Percentiles rank a stretch among this genome's conserved stretches.
Conservation (phyloP, 768 basidiomycete genomes). For the Tylopilus intermedius region DNA sequence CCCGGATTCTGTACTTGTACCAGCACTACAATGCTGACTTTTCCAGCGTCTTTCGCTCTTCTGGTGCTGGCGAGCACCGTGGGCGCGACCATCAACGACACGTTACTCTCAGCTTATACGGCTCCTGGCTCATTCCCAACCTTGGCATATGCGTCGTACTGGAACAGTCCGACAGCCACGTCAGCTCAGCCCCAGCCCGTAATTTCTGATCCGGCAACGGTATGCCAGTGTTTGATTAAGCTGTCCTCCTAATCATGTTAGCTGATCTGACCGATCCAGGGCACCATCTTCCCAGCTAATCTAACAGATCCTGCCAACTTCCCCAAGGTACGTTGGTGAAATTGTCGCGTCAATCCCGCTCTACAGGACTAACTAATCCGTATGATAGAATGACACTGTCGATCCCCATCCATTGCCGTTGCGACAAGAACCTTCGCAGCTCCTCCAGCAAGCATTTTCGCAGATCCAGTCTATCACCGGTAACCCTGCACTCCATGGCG, state of each 20-base stretch:
- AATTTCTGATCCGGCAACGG: constrained; percentile 62
- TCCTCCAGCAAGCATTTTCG: constrained; percentile 36
- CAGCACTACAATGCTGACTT: too few relatives aligned
- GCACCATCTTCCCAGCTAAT: constrained; percentile 48
- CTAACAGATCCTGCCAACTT: constrained; percentile 62
- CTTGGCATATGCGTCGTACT: constrained; percentile 54
- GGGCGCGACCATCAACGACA: constrained; percentile 5
- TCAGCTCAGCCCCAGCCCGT: constrained; percentile 67
- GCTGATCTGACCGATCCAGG: constrained; percentile 30
- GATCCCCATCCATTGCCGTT: constrained; percentile 44
- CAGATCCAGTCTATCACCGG: constrained; percentile 37
- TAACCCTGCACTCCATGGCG: constrained; percentile 34
- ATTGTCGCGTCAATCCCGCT: neutral
- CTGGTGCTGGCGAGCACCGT: neutral
- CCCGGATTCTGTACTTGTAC: too few relatives aligned
- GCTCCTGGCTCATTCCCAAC: constrained; percentile 64
- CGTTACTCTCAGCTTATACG: constrained; percentile 41
- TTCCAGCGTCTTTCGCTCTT: too few relatives aligned
- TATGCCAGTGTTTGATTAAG: constrained; percentile 15
- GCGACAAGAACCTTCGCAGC: constrained; percentile 27
- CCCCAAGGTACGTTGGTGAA: constrained; percentile 34
- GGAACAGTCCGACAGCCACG: constrained; percentile 65
- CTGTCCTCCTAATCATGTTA: neutral
- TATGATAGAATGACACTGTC: constrained; percentile 37
- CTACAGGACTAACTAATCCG: neutral